Base-by-base conservation (phyloP, 495 filamentous ascomycete genomes). In the Neurospora sp. region DNA sequence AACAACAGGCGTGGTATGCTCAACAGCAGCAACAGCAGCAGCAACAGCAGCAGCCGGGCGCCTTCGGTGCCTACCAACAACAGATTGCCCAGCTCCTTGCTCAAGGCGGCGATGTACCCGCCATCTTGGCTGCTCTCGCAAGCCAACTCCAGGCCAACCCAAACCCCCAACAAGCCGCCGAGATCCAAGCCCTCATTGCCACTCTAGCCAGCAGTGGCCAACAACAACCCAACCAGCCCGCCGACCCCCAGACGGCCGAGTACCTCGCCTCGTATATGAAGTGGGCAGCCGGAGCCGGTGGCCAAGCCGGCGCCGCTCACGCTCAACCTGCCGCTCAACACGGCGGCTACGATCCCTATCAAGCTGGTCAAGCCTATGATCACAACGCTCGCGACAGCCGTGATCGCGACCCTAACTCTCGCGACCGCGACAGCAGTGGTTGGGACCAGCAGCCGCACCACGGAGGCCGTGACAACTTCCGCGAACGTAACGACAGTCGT, bases 1-100 rank as follows among this genome's bases (percentile, higher is more conserved):
- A 78, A 54, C 77, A 77, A 71, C 78, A 81, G 38, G 77, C 75
- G 44, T 75, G 82, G 70, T 79, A 81, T 39, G 76, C 27, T 27
- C 79, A 81, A 27, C 39, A 27, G 27, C 27, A 27, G 27, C 27
- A 27, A 27, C 27, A 46, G 18, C 44, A 62, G 54, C 20, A 20
- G 6, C 46, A 54, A 23, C 46, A 54, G 9, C 46, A 62, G 54
- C 54, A 31, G 54, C 27, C 48, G 9, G 48, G 10, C 20, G 48
- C 20, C 48, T 23, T 59, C 0, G 20, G 5, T 59, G 48, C 48
- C 48, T 23, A 18, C 39, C 74, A 77, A 39, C 77, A 77, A 54
- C 75, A 73, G 42, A 27, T 71, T 4, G 37, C 72, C 11, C 74
- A 76, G 66, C 42, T 48, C 14, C 14, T 35, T 66, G 27, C 54